A percentile compares a stretch with the other conserved stretches of the same genome.
phyloP scores from a whole-genome alignment of 805 yeast species.

The Ogataea pilisensis region DNA sequence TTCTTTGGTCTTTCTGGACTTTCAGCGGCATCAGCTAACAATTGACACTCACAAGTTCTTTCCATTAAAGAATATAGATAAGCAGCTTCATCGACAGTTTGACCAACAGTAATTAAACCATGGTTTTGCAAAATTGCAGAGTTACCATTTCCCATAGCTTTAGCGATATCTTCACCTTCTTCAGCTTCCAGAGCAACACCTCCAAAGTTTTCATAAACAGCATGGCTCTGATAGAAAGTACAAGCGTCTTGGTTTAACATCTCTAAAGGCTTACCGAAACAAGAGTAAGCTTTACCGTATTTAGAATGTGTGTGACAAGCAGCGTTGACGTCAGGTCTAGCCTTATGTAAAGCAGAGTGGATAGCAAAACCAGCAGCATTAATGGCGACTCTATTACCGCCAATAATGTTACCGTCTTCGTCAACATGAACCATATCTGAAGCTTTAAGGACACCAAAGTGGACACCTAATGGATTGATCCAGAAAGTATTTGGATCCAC shows the following conservation, averaged over 20 bases:
- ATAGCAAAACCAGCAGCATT: conserved; percentile 70
- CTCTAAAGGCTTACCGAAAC: conserved; percentile 63
- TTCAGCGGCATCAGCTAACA: conserved; percentile 53
- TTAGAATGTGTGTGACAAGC: conserved; percentile 70
- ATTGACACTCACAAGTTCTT: conserved; percentile 59
- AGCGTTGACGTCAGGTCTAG: conserved; percentile 67
- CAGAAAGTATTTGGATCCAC: conserved; percentile 76
- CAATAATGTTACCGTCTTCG: conserved; percentile 58
- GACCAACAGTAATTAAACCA: conserved; percentile 67
- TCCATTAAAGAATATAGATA: conserved; percentile 61
- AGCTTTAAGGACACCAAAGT: conserved; percentile 58
- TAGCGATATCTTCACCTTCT: conserved; percentile 61
- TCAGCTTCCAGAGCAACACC: conserved; percentile 69
- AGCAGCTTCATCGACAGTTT: conserved; percentile 73
- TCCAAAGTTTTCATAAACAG: conserved; percentile 67
- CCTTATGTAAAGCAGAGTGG: conserved; percentile 63
- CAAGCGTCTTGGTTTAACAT: conserved; percentile 82
- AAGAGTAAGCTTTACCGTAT: conserved; percentile 61
- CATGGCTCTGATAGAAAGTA: conserved; percentile 58
- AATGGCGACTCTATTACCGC: conserved; percentile 47
- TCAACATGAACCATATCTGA: conserved; percentile 62
- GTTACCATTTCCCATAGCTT: conserved; percentile 54
- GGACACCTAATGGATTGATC: conserved; percentile 86
- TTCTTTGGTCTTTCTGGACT: conserved; percentile 37
- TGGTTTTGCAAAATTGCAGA: conserved; percentile 66